Percentiles rank a stretch among this genome's conserved stretches.
These are phyloP conservation scores for Forsythia suspensa DNA, from an alignment of 257 asterid species.

Conservation along the genomic window DNA sequence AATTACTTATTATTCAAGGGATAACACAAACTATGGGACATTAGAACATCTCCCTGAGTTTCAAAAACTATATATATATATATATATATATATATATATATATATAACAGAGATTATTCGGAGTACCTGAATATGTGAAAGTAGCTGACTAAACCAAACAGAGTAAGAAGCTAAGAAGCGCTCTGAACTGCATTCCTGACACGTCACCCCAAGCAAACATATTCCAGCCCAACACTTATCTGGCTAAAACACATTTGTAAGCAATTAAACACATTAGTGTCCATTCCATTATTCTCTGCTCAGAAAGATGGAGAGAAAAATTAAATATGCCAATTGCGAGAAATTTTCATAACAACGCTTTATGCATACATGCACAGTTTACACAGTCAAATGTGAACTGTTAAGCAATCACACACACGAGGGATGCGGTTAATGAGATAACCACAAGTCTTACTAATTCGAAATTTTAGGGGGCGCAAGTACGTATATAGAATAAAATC, in stretches of 20 bases:
- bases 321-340: neutral
- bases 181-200: conserved; percentile 79
- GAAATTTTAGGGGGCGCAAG: neutral
- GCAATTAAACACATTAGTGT: conserved; percentile 21
- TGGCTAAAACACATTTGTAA: conserved; percentile 53
- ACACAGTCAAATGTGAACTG: neutral
- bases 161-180: conserved; percentile 73
- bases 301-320: neutral
- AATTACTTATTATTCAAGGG: neutral
- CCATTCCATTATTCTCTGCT: neutral
- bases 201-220: conserved; percentile 86
- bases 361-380: neutral
- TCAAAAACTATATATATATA: neutral
- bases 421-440: neutral
- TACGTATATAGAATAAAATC: neutral
- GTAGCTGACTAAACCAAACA: conserved; percentile 66
- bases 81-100: no score
- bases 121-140: conserved; percentile 68
- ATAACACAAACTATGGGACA: neutral
- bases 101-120: neutral
- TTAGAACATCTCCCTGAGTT: neutral
- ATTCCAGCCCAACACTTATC: conserved; percentile 89
- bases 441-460: neutral
- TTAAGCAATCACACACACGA: neutral
- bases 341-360: neutral